These are phyloP conservation scores for Musa acuminata DNA, from an alignment of 176 grass and related monocot genomes.

Conservation along the genomic window DNA sequence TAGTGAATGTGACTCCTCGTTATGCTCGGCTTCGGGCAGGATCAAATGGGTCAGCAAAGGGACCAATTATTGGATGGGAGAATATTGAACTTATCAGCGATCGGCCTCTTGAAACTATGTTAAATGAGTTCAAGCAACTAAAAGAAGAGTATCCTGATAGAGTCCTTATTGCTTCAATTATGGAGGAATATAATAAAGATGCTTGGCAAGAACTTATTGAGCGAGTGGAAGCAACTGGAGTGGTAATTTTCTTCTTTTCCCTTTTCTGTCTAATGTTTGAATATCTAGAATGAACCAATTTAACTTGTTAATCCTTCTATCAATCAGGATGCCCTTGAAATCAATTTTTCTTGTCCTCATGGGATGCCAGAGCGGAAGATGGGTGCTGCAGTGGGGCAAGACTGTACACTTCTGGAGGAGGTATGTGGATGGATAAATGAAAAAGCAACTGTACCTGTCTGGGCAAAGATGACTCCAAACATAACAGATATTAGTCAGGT, in stretches of 20 bases:
- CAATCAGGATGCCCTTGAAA: conserved; percentile 81
- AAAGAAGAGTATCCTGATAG: conserved; percentile 91
- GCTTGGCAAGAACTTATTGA: conserved; percentile 98
- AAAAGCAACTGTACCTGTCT: conserved; percentile 94
- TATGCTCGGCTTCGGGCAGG: conserved; percentile 76
- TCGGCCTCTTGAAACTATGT: conserved; percentile 81
- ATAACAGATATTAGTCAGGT: conserved; percentile 96
- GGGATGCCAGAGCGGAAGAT: conserved; percentile 98
- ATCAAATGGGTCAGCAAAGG: conserved; percentile 68
- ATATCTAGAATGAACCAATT: not conserved
- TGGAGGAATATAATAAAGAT: conserved; percentile 96
- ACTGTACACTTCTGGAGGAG: conserved; percentile 74
- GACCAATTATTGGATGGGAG: conserved; percentile 88
- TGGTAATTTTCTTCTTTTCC: conserved; percentile 8
- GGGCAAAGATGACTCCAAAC: conserved; percentile 99
- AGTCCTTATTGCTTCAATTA: conserved; percentile 92
- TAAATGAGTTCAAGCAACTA: conserved; percentile 82
- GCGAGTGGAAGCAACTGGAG: conserved; percentile 76
- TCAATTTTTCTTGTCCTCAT: conserved; percentile 99
- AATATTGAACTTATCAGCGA: conserved; percentile 98
- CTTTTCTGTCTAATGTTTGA: not conserved
- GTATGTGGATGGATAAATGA: conserved; percentile 97
- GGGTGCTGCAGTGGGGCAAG: conserved; percentile 96
- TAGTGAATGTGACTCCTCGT: conserved; percentile 92
- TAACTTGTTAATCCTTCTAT: conserved; percentile 14